Conservation (phyloP, 768 basidiomycete genomes). For the Boletus reticuloceps region DNA sequence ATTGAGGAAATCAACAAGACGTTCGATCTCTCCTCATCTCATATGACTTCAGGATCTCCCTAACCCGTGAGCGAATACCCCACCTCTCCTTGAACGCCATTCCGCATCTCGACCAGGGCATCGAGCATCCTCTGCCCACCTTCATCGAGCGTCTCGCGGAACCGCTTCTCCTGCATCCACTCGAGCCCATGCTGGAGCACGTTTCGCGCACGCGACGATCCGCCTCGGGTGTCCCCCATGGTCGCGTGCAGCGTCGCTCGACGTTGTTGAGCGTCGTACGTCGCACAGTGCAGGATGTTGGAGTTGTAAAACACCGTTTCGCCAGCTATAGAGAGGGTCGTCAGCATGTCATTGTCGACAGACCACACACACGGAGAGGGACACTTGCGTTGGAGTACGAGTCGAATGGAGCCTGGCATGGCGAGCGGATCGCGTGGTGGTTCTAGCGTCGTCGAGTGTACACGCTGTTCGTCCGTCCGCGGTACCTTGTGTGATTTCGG, state of each 20-base stretch:
- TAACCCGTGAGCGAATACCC: conserved; percentile 51
- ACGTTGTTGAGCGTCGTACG: conserved; percentile 47
- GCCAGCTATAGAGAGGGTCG: conserved; percentile 39
- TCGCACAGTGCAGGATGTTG: conserved; percentile 75
- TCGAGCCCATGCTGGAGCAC: conserved; percentile 70
- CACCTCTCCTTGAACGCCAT: conserved; percentile 37
- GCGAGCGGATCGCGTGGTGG: conserved; percentile 56
- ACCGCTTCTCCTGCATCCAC: conserved; percentile 62
- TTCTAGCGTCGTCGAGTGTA: conserved; percentile 46
- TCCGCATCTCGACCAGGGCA: conserved; percentile 55
- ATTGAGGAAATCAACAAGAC: too few species aligned
- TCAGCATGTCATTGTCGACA: background rate
- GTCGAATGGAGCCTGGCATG: conserved; percentile 67
- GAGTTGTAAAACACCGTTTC: conserved; percentile 80
- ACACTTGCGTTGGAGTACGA: conserved; percentile 52
- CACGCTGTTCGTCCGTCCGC: conserved; percentile 56
- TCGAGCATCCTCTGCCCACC: conserved; percentile 55
- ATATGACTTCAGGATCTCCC: background rate
- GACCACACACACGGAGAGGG: too few species aligned
- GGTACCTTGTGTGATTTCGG: conserved; percentile 63
- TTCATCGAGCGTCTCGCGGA: conserved; percentile 44
- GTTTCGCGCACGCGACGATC: conserved; percentile 62
- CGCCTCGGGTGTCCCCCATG: conserved; percentile 62
- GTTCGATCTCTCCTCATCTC: background rate
- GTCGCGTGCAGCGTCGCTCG: conserved; percentile 71